Base-by-base conservation (phyloP, 2,329 filamentous ascomycete species). In the Graphiopsis chlorocephala region DNA sequence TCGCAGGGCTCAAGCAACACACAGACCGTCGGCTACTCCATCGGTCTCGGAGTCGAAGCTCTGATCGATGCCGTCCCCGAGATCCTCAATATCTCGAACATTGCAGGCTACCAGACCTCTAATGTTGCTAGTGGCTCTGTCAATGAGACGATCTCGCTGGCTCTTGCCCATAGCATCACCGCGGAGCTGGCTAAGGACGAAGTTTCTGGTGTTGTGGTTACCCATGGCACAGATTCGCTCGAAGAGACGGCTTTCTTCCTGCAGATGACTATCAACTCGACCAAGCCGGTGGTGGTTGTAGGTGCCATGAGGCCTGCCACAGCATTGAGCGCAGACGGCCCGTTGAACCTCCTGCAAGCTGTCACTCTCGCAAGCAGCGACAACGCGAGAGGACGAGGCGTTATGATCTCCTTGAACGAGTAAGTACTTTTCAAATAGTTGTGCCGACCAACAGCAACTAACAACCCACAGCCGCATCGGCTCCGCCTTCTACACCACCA, bases 231-330 rank as follows among this genome's bases (percentile, higher is more conserved):
- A 10, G 87, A 90, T 70, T 88, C 85, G 0, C 78, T 89, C 1
- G 86, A 88, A 70, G 86, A 89, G 73, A 83, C 84, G 0, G 84
- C 86, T 10, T 88, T 88, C 77, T 88, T 88, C 77, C 76, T 89
- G 10, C 84, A 88, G 67, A 75, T 85, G 3, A 86, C 84, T 0
- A 73, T 88, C 35, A 82, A 82, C 68, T 84, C 81, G 50, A 78
- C 79, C 31, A 88, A 88, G 73, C 86, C 86, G 0, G 79, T 89
- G 5, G 81, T 88, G 4, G 71, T 86, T 26, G 86, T 86, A 1
- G 86, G 86, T 5, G 82, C 86, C 20, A 89, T 89, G 86, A 79
- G 86, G 11, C 86, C 86, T 4, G 83, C 85, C 0, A 88, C 86
- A 0, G 86, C 85, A 14, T 79, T 88, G 70, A 85, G 83, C 66